These are phyloP conservation scores for Diplocarpon mali DNA, from an alignment of 2,329 filamentous ascomycete genomes.

Conservation along the genomic window DNA sequence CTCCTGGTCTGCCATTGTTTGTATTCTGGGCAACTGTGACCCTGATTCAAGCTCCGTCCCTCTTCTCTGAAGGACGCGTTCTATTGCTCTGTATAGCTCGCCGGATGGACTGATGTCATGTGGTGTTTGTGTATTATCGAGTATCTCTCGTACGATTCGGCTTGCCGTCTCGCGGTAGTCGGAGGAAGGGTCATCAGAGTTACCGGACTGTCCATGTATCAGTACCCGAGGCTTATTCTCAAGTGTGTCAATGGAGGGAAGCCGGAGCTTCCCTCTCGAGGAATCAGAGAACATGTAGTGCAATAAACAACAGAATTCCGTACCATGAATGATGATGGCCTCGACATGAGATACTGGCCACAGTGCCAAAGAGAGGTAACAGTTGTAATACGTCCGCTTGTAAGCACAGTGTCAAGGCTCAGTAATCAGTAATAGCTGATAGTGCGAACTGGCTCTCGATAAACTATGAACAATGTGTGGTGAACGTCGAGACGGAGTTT, in stretches of 20 bases:
- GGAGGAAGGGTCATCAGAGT: constrained; percentile 21
- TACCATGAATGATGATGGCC: constrained; percentile 22
- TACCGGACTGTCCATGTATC: constrained; percentile 17
- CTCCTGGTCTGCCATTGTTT: constrained; percentile 21
- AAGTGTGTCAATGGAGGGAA: too few relatives aligned
- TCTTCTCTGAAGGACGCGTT: constrained; percentile 29
- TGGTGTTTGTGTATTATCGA: constrained; percentile 27
- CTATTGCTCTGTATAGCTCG: constrained; percentile 34
- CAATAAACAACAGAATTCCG: neutral
- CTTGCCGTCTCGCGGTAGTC: constrained; percentile 22
- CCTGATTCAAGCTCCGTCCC: constrained; percentile 11
- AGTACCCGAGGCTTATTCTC: too few relatives aligned
- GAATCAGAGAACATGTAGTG: neutral
- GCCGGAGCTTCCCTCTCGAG: neutral
- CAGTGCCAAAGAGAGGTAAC: neutral
- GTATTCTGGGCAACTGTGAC: constrained; percentile 15
- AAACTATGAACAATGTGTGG: neutral
- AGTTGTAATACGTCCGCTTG: too few relatives aligned
- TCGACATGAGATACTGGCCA: constrained; percentile 12
- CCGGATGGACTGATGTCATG: constrained; percentile 33
- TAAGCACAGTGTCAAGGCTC: too few relatives aligned
- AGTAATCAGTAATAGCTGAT: neutral
- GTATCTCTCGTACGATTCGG: constrained; percentile 30
- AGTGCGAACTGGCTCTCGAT: neutral
- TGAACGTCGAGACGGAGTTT: neutral